Evolutionary conservation across 2,329 filamentous ascomycete species (phyloP).

Genomic region (Cercospora brassicicola): DNA sequence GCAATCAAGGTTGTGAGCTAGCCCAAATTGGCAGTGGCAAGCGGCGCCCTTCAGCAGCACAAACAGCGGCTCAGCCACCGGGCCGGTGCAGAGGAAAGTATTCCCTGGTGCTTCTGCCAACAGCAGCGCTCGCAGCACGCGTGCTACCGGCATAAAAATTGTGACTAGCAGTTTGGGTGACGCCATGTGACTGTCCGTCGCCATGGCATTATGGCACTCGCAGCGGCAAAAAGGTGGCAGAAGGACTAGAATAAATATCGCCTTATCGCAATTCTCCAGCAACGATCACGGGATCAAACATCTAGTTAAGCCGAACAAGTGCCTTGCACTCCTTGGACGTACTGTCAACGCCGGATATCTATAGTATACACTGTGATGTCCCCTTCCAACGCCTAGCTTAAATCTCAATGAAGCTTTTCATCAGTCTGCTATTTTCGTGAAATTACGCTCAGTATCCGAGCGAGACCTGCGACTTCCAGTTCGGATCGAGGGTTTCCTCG

Average conservation of each 20-base stretch:
- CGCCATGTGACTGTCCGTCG: background rate
- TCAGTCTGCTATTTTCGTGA: background rate
- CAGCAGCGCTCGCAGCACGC: background rate
- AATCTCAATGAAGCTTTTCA: background rate
- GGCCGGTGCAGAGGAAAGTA: background rate
- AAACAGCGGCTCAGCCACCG: background rate
- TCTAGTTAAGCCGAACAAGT: background rate
- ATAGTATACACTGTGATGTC: slow-evolving; percentile 10
- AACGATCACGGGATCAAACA: background rate
- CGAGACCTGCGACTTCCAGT: slow-evolving; percentile 34
- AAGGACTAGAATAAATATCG: background rate
- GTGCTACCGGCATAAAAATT: background rate
- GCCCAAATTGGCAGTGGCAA: background rate
- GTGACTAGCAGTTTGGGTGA: background rate
- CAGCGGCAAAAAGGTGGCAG: background rate
- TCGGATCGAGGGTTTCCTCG: slow-evolving; percentile 36
- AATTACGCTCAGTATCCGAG: slow-evolving; percentile 29
- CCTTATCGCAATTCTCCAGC: background rate
- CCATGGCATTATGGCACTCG: background rate
- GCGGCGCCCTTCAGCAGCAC: background rate
- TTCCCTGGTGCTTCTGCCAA: background rate
- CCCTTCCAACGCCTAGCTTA: slow-evolving; percentile 16
- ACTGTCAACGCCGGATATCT: slow-evolving; percentile 7
- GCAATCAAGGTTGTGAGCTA: background rate
- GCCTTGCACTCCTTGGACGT: slow-evolving; percentile 1